Evolutionary conservation across 1,284 basidiomycete species (phyloP), one percentile per base, ranked within the genome.

Genomic region (Cutaneotrichosporon sp.): DNA sequence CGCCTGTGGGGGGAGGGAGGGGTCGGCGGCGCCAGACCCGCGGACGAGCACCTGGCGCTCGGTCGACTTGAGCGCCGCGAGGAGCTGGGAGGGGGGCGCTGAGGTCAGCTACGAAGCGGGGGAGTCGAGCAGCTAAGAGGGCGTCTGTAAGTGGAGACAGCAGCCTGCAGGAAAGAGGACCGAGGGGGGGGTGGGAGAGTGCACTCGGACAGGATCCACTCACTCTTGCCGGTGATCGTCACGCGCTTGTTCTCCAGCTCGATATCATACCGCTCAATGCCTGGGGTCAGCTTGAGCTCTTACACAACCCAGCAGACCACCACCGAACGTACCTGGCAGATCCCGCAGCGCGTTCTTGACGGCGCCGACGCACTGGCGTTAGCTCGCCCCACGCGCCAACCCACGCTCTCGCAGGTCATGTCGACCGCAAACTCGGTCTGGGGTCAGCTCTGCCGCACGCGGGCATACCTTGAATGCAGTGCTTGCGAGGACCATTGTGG

Each of bases 361-460:
- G 7, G 76, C 72, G 29, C 72, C 66, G 36, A 81, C 80, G 62
- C 80, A 81, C 77, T 79, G 59, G 5, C 24, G 33, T 52, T 38
- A 57, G 57, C 46, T 47, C 16, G 6, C n/a, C n/a, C 3, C 18
- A 14, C 14, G 24, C 5, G 16, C 18, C 8, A 4, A 50, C 75
- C 59, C 47, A 78, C 77, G 47, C 67, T 75, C 59, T 80, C 72
- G 61, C 79, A 80, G 5, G 79, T 80, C 79, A 80, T 79, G 63
- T 80, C 79, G 62, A 80, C 79, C 56, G 79, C 79, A 54, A 80
- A 80, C 64, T 80, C 79, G 62, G 78, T 79, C 79, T 80, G 58
- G 5, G 22, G 54, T 65, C 49, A 59, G 60, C 62, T 10, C 11
- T 2, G 22, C 22, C 13, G 29, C 4, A 22, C 10, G 22, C 6